These are phyloP conservation scores for Pontederia crassipes DNA, from an alignment of 176 grass and related monocot genomes.

Conservation along the genomic window DNA sequence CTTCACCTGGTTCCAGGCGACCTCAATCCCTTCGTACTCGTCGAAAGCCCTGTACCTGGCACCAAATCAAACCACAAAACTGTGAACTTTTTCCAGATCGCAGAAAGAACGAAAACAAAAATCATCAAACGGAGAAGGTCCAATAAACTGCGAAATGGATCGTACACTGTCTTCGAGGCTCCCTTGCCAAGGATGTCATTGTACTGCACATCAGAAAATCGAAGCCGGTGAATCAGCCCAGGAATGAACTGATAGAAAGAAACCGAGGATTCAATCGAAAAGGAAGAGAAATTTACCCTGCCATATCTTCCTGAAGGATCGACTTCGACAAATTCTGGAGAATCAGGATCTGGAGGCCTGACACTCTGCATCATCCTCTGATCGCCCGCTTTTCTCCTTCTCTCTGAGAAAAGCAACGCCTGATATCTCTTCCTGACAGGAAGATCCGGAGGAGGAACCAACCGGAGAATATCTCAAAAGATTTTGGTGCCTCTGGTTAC, in stretches of 20 bases:
- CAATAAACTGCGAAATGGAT: slow-evolving; percentile 4
- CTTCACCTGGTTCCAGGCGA: slow-evolving; percentile 98
- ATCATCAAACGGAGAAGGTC: neutral
- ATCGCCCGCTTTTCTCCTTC: neutral
- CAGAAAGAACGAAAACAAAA: neutral
- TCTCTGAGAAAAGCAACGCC: too few relatives aligned
- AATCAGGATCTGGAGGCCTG: slow-evolving; percentile 25
- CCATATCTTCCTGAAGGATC: slow-evolving; percentile 89
- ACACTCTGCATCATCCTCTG: slow-evolving; percentile 39
- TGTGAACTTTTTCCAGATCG: too few relatives aligned
- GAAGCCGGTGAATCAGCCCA: slow-evolving; percentile 12
- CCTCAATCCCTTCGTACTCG: slow-evolving; percentile 92
- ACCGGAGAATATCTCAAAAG: too few relatives aligned
- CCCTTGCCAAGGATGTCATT: slow-evolving; percentile 86
- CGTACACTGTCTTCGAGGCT: slow-evolving; percentile 96
- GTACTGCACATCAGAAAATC: slow-evolving; percentile 38
- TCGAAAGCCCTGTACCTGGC: slow-evolving; percentile 80
- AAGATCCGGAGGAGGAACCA: too few relatives aligned
- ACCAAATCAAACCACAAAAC: neutral
- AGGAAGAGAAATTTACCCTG: slow-evolving; percentile 43
- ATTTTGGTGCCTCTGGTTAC: too few relatives aligned
- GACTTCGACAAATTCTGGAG: slow-evolving; percentile 64
- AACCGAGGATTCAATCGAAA: slow-evolving; percentile 11
- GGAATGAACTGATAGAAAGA: neutral
- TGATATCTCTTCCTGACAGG: too few relatives aligned